Conservation (phyloP, 345 rosid genomes). For the Pistacia integerrima region DNA sequence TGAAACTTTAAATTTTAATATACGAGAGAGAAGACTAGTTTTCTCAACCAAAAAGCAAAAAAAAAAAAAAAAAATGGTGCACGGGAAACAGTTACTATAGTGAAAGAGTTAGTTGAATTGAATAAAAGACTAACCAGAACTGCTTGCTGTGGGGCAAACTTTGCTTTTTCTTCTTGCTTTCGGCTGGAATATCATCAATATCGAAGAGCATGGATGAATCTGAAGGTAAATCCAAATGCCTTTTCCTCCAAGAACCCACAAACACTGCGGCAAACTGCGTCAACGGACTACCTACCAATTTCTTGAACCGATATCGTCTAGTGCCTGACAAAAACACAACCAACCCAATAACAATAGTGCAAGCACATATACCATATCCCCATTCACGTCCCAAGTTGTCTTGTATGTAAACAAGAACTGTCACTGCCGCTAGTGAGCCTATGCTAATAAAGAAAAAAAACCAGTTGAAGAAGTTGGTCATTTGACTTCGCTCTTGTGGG, state of each 20-base stretch:
- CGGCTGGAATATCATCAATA: constrained; percentile 51
- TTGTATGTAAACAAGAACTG: constrained; percentile 87
- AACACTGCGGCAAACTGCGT: constrained; percentile 78
- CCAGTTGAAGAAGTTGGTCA: constrained; percentile 86
- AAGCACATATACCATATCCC: constrained; percentile 89
- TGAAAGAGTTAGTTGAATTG: neutral
- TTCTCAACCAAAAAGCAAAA: neutral
- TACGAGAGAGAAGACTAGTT: neutral
- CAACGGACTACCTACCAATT: constrained; percentile 87
- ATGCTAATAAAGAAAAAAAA: constrained; percentile 90
- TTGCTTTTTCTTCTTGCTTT: constrained; percentile 65
- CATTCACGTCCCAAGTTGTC: constrained; percentile 81
- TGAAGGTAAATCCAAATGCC: constrained; percentile 57
- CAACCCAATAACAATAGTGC: constrained; percentile 63
- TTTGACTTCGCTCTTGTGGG: constrained; percentile 56
- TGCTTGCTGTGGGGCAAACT: constrained; percentile 71
- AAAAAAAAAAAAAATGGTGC: neutral
- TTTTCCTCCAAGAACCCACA: constrained; percentile 70
- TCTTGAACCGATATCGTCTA: constrained; percentile 77
- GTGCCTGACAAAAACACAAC: constrained; percentile 73
- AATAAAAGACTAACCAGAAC: constrained; percentile 53
- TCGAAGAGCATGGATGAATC: constrained; percentile 55
- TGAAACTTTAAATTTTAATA: neutral
- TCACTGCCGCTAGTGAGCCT: constrained; percentile 81
- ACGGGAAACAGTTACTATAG: neutral